Percentiles rank a stretch among this genome's conserved stretches.
Evolutionary conservation across 176 grass and related monocot species (phyloP).

Genomic region (Triticum dicoccoides): DNA sequence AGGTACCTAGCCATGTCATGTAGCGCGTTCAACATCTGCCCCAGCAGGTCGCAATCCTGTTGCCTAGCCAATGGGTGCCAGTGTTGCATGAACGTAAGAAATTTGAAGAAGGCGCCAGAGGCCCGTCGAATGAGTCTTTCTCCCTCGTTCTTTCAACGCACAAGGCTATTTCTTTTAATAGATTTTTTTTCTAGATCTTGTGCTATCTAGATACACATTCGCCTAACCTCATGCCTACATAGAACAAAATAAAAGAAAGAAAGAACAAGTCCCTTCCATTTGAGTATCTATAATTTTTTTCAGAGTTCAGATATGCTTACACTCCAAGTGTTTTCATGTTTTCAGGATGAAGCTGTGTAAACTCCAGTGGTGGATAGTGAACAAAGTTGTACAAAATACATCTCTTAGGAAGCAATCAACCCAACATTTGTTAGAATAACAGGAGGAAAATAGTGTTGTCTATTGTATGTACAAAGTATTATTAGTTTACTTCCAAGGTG

Average conservation of each 20-base stretch:
- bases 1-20: too few relatives aligned
- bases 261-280: not conserved
- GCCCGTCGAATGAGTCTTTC: too few relatives aligned
- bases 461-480: slow-evolving; percentile 16
- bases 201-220: too few relatives aligned
- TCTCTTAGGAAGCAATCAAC: slow-evolving; percentile 22
- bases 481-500: slow-evolving; percentile 30
- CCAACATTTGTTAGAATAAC: slow-evolving; percentile 48
- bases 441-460: slow-evolving; percentile 10
- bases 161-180: too few relatives aligned
- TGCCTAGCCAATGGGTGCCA: too few relatives aligned
- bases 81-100: too few relatives aligned
- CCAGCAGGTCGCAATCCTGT: too few relatives aligned
- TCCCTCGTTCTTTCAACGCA: too few relatives aligned
- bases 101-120: too few relatives aligned
- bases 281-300: not conserved
- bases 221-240: not conserved
- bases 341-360: slow-evolving; percentile 29
- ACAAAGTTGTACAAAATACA: slow-evolving; percentile 31
- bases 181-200: too few relatives aligned
- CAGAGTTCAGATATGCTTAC: slow-evolving; percentile 11
- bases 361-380: not conserved
- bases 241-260: slow-evolving; percentile 8
- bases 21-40: too few relatives aligned
- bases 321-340: not conserved